Conservation (phyloP, 306 rosid species). For the Vicia faba region DNA sequence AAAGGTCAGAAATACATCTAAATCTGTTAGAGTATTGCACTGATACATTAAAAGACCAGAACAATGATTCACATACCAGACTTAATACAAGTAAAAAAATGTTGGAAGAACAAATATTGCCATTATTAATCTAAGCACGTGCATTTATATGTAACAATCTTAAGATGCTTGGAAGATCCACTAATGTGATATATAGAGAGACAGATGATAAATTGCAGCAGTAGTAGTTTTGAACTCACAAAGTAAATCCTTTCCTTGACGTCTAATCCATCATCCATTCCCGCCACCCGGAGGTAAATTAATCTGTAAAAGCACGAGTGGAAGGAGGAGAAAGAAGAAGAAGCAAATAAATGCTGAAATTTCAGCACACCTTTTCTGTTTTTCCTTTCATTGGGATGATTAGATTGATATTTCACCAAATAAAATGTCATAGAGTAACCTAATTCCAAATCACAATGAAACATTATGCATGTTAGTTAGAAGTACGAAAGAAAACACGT, state of each 20-base stretch:
- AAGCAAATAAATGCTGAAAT: slow-evolving; percentile 27
- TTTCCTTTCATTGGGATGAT: slow-evolving; percentile 15
- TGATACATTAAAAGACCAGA: slow-evolving; percentile 21
- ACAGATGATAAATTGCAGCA: slow-evolving; percentile 31
- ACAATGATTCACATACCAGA: slow-evolving; percentile 10
- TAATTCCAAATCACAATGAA: slow-evolving; percentile 19
- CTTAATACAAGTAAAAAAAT: slow-evolving; percentile 27
- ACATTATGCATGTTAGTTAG: slow-evolving; percentile 14
- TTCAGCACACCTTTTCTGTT: slow-evolving; percentile 11
- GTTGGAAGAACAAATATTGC: slow-evolving; percentile 21
- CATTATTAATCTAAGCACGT: slow-evolving; percentile 15
- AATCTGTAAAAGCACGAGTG: slow-evolving; percentile 56
- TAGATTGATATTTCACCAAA: slow-evolving; percentile 22
- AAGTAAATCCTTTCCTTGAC: slow-evolving; percentile 80
- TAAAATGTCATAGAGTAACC: slow-evolving; percentile 20
- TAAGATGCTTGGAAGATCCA: slow-evolving; percentile 27
- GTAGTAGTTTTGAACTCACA: slow-evolving; percentile 57
- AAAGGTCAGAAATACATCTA: background rate
- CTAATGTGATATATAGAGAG: slow-evolving; percentile 29
- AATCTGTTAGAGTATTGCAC: slow-evolving; percentile 31
- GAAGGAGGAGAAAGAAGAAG: slow-evolving; percentile 26
- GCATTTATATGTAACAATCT: slow-evolving; percentile 28
- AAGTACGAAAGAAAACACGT: slow-evolving; percentile 16
- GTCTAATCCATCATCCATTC: slow-evolving; percentile 93
- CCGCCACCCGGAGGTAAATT: slow-evolving; percentile 86